These are phyloP conservation scores for Malassezia equina DNA, from an alignment of 1,284 basidiomycete species.

Conservation along the genomic window DNA sequence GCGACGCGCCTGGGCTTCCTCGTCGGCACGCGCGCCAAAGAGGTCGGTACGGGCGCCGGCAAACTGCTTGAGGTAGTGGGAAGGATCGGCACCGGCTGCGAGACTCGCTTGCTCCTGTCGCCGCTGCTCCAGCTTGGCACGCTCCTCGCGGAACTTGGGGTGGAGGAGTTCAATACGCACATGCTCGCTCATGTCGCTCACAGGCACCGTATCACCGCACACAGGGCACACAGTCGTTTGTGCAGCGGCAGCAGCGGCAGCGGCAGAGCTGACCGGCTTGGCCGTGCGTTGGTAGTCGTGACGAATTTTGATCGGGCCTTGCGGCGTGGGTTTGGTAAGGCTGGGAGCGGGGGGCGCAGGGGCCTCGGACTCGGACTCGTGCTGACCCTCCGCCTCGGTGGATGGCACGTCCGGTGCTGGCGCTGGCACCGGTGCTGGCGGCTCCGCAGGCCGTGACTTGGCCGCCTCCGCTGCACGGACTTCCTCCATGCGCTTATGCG, in stretches of 20 bases:
- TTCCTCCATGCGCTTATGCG: constrained; percentile 93
- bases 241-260: constrained; percentile 6
- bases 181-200: constrained; percentile 90
- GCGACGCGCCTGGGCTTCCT: constrained; percentile 26
- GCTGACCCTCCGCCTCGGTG: not conserved
- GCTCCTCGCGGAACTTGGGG: constrained; percentile 56
- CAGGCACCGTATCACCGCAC: constrained; percentile 83
- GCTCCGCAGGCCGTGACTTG: constrained; percentile 49
- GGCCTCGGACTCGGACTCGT: not conserved
- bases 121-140: constrained; percentile 35
- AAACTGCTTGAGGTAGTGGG: constrained; percentile 34
- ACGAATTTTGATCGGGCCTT: constrained; percentile 56
- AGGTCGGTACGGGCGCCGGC: constrained; percentile 36
- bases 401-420: not conserved
- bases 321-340: not conserved
- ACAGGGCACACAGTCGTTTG: constrained; percentile 69
- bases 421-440: not conserved
- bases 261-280: constrained; percentile 17
- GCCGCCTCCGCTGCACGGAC: constrained; percentile 76
- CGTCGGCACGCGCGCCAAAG: constrained; percentile 30
- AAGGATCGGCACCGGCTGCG: constrained; percentile 40
- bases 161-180: constrained; percentile 97
- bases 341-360: not conserved
- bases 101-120: constrained; percentile 40
- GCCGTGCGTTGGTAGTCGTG: constrained; percentile 76